These are phyloP conservation scores for Dinochytrium kinnereticum DNA, from an alignment of 371 early-diverging fungal species.

Conservation along the genomic window DNA sequence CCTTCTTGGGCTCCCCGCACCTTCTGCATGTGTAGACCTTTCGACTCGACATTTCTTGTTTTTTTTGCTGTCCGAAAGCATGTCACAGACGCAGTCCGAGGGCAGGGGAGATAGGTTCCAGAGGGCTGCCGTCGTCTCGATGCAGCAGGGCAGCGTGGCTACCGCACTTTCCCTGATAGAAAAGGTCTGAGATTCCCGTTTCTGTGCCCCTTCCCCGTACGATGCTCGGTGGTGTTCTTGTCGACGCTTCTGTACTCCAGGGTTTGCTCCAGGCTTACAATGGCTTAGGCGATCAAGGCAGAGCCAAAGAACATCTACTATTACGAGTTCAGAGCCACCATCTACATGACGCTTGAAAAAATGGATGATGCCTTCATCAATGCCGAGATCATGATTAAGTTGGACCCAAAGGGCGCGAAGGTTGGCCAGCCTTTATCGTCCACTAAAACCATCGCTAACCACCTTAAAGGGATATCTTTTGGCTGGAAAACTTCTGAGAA, in stretches of 20 bases:
- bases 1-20: not conserved
- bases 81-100: too few relatives aligned
- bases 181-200: not conserved
- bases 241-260: too few relatives aligned
- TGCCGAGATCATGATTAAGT: conserved; percentile 8
- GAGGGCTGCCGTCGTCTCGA: not conserved
- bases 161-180: not conserved
- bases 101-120: not conserved
- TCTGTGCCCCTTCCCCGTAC: not conserved
- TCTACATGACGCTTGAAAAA: not conserved
- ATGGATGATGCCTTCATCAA: not conserved
- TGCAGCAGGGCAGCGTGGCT: not conserved
- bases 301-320: not conserved
- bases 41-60: too few relatives aligned
- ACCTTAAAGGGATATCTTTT: conserved; percentile 2
- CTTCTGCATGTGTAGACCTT: not conserved
- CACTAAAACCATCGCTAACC: not conserved
- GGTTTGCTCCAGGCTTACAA: too few relatives aligned
- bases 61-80: too few relatives aligned
- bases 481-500: not conserved
- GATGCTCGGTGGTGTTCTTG: not conserved
- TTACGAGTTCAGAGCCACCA: not conserved
- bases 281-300: not conserved
- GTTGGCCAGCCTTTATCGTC: not conserved
- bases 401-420: not conserved